These are phyloP conservation scores for Malus hybrid DNA, from an alignment of 331 rosid species.

Conservation along the genomic window DNA sequence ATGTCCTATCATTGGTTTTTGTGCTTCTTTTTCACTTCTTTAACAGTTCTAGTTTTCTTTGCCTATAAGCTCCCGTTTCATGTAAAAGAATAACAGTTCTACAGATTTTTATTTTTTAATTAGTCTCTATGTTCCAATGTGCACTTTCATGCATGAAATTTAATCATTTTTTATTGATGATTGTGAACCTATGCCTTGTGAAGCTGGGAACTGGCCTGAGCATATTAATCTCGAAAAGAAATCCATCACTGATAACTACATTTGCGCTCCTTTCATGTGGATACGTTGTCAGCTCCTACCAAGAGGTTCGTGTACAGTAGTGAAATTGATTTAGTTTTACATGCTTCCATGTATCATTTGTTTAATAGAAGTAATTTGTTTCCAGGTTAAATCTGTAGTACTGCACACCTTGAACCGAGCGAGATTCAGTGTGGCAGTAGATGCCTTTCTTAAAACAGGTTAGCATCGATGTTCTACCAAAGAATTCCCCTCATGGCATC, in stretches of 20 bases:
- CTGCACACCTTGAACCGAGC: constrained; percentile 91
- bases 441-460: constrained; percentile 91
- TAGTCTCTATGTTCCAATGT: not conserved
- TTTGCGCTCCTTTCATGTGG: constrained; percentile 94
- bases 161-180: constrained; percentile 14
- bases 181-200: constrained; percentile 26
- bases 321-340: not conserved
- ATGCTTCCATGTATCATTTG: constrained; percentile 11
- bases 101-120: too few relatives aligned
- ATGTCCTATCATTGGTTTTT: not conserved
- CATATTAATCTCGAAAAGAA: constrained; percentile 68
- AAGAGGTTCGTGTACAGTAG: constrained; percentile 60
- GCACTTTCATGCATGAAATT: constrained; percentile 1
- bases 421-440: constrained; percentile 88
- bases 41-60: not conserved
- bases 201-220: constrained; percentile 98
- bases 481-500: constrained; percentile 4
- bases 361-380: constrained; percentile 13
- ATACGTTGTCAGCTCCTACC: constrained; percentile 79
- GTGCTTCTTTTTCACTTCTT: not conserved
- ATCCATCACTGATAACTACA: constrained; percentile 79
- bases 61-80: not conserved
- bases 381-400: constrained; percentile 89
- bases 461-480: constrained; percentile 3
- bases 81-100: not conserved